Percentiles rank a stretch among this genome's conserved stretches.
phyloP scores from a whole-genome alignment of 768 basidiomycete species.

The Hygrocybe coccinea region DNA sequence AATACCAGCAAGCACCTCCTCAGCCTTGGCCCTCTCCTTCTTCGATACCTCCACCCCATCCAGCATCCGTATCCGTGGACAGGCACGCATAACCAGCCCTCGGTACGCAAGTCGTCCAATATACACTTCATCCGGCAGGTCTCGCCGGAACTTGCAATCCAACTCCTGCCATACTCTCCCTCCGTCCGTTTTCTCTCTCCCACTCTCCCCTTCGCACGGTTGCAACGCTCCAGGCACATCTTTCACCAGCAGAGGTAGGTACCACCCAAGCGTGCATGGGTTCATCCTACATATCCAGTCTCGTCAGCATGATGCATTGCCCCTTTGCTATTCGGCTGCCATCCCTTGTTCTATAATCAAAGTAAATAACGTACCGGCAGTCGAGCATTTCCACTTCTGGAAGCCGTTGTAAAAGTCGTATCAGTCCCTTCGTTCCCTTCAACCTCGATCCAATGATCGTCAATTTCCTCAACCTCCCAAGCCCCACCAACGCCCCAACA shows the following conservation, averaged over 20 bases:
- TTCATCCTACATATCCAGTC: slow-evolving; percentile 61
- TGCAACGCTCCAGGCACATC: slow-evolving; percentile 64
- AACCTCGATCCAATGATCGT: slow-evolving; percentile 83
- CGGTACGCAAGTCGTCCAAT: slow-evolving; percentile 85
- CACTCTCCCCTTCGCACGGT: slow-evolving; percentile 43
- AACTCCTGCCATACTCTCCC: slow-evolving; percentile 60
- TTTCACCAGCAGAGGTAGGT: slow-evolving; percentile 78
- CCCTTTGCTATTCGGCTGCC: background rate
- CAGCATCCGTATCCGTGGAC: slow-evolving; percentile 59
- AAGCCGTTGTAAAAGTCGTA: slow-evolving; percentile 67
- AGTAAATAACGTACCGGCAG: slow-evolving; percentile 64
- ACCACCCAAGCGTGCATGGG: slow-evolving; percentile 94
- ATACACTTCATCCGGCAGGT: slow-evolving; percentile 85
- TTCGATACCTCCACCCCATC: slow-evolving; percentile 82
- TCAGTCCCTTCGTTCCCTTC: slow-evolving; percentile 66
- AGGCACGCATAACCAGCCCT: slow-evolving; percentile 78
- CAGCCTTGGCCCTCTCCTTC: slow-evolving; percentile 83
- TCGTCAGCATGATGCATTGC: background rate
- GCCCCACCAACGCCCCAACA: slow-evolving; percentile 58
- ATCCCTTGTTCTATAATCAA: background rate
- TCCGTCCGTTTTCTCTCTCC: slow-evolving; percentile 21
- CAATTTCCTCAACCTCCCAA: slow-evolving; percentile 74
- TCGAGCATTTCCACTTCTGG: slow-evolving; percentile 84
- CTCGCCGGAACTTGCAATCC: slow-evolving; percentile 82
- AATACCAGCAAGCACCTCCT: slow-evolving; percentile 46